Base-by-base conservation (phyloP, 108 stramenopile species). In the Chaetoceros tenuissimus region DNA sequence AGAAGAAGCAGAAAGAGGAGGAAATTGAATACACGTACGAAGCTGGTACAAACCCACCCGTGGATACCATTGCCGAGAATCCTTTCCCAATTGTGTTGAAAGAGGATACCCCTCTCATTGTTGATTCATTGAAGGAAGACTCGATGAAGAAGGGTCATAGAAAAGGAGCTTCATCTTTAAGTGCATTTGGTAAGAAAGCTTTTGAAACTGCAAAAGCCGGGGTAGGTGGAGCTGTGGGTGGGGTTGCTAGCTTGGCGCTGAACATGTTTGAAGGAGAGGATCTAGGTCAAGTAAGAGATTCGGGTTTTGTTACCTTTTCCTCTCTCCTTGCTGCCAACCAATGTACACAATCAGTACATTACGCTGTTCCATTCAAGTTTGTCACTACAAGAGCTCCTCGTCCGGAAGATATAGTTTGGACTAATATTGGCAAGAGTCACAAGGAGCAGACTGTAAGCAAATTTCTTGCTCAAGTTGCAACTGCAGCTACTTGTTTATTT, bases 291-390 rank as follows among this genome's bases (percentile, higher is more conserved):
- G 62, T 59, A 2, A 19, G 48, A 21, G 63, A 64, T 2, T 64
- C 79, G 24, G 79, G 71, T n/a, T 80, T 81, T 62, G 79, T 81
- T 19, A 53, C 63, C 0, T 81, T 81, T 52, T 63, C 44, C 19
- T 62, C 19, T 22, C 49, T 79, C 8, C 34, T 57, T 19, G 52
- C 69, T 16, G 31, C 34, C 2, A 69, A 74, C 28, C 68, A 59
- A 2, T 72, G 69, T 10, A 31, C 66, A 43, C 79, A 81, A 59
- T 69, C 72, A 62, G 56, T 74, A 45, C 75, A 77, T 27, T 64
- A 76, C 27, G 10, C 51, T 1, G 30, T 30, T 19, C 70, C 73
- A 0, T 64, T 64, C 1, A 0, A 3, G 34, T 3, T 61, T 40
- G 5, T 10, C 34, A 55, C 29, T 2, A 77, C 77, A 73, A 69